Evolutionary conservation across 2,329 filamentous ascomycete genomes (phyloP), one percentile per base, ranked within the genome.

Genomic region (Exophiala xenobiotica): DNA sequence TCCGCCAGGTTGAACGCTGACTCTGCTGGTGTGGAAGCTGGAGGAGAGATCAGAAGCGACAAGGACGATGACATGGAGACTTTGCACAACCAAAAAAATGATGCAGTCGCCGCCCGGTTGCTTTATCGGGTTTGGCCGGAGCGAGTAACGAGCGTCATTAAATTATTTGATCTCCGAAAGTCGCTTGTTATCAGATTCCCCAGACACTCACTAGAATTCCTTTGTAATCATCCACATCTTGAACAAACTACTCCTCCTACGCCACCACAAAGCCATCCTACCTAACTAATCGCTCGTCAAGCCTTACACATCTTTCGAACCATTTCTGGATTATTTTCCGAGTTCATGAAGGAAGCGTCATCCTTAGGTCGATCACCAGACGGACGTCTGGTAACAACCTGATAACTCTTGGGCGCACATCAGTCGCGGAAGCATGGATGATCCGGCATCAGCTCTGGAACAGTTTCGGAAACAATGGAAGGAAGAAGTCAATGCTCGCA

Each of bases 381-480:
- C 18, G 23, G 19, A 40, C 12, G n/a, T n/a, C n/a, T n/a, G n/a
- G n/a, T n/a, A n/a, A n/a, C n/a, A n/a, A n/a, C n/a, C n/a, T n/a
- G n/a, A 40, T 6, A 6, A 40, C 37, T 9, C 23, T 22, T 19
- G 6, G n/a, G 27, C 44, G 12, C n/a, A 7, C 23, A 9, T 27
- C 60, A 39, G 9, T 6, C 26, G 38, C 16, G n/a, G 14, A 2
- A 42, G 35, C 20, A 58, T 56, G 53, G 51, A 49, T 37, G 53
- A 58, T 26, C 43, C 56, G n/a, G 43, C 50, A 9, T 55, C 60
- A 18, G 61, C 45, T 23, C 81, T 96, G 54, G 89, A 95, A 69
- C 85, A 81, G 39, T 96, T 96, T 72, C 85, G 92, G 59, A 80
- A 82, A 64, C 80, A 90, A 76, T 96, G 91, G 91, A 82, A 83